These are phyloP conservation scores for Urtica urens DNA, from an alignment of 306 rosid genomes.

Conservation along the genomic window DNA sequence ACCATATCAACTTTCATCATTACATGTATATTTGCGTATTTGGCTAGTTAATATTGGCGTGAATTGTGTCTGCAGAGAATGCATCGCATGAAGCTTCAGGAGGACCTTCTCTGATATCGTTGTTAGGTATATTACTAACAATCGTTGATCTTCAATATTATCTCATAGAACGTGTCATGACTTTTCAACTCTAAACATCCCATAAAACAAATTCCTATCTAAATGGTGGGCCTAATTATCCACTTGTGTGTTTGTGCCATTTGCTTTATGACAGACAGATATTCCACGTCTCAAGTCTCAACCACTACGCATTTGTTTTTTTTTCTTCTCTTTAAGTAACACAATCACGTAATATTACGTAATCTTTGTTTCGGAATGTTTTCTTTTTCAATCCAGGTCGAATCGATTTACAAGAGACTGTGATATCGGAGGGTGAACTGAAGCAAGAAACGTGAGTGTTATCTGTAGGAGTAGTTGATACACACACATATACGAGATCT, in stretches of 20 bases:
- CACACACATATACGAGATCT: slow-evolving; percentile 3
- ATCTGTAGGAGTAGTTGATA: slow-evolving; percentile 18
- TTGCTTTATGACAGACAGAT: no score
- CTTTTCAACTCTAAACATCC: background rate
- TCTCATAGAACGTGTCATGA: background rate
- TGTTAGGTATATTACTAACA: slow-evolving; percentile 63
- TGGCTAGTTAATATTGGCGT: background rate
- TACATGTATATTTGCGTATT: background rate
- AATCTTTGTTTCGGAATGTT: slow-evolving; percentile 2
- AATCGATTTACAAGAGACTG: slow-evolving; percentile 68
- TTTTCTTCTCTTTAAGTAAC: background rate
- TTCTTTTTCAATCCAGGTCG: slow-evolving; percentile 40
- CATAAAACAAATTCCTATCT: background rate
- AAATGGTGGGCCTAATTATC: background rate
- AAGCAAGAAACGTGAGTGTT: slow-evolving; percentile 44
- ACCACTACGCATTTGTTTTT: no score
- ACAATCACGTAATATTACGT: background rate
- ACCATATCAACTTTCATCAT: background rate
- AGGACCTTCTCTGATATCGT: slow-evolving; percentile 64
- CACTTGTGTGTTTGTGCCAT: no score
- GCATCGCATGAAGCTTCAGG: slow-evolving; percentile 44
- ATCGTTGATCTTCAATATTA: background rate
- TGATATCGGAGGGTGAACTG: slow-evolving; percentile 61
- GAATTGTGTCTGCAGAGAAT: slow-evolving; percentile 52
- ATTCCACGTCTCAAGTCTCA: no score